phyloP scores from a whole-genome alignment of 2,329 filamentous ascomycete genomes.

The Ophiognomonia clavigignenti-juglandacearum region DNA sequence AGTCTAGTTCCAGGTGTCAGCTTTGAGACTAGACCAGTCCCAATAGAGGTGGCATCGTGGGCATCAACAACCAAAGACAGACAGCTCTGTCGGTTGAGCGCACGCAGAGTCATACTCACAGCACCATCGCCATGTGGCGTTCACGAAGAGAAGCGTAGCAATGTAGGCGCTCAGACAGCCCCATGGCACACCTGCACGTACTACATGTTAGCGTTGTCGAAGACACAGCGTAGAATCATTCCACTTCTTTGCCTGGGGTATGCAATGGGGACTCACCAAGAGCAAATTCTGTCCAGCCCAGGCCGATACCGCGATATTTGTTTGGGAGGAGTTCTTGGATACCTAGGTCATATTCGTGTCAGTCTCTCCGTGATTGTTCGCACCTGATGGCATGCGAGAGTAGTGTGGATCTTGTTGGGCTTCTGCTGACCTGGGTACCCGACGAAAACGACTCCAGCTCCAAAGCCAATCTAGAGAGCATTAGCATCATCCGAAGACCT shows the following conservation, averaged over 20 bases:
- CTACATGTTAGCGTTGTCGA: slow-evolving; percentile 19
- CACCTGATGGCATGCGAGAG: too few relatives aligned
- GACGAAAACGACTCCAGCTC: slow-evolving; percentile 28
- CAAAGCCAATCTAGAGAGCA: slow-evolving; percentile 20
- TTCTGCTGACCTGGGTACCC: slow-evolving; percentile 25
- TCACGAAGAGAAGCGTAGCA: slow-evolving; percentile 23
- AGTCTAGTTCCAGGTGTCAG: slow-evolving; percentile 13
- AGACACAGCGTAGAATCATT: too few relatives aligned
- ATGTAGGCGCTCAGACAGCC: slow-evolving; percentile 22
- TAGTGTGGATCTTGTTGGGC: too few relatives aligned
- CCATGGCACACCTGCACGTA: slow-evolving; percentile 26
- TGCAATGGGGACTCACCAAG: slow-evolving; percentile 14
- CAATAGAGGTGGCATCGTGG: too few relatives aligned
- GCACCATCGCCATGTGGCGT: slow-evolving; percentile 25
- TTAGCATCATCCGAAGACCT: background rate
- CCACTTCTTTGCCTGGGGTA: too few relatives aligned
- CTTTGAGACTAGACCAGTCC: too few relatives aligned
- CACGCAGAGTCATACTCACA: too few relatives aligned
- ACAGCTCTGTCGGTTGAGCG: too few relatives aligned
- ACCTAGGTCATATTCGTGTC: background rate
- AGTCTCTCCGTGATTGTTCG: too few relatives aligned
- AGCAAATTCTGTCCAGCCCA: slow-evolving; percentile 26
- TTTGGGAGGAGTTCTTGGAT: slow-evolving; percentile 27
- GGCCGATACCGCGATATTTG: slow-evolving; percentile 27
- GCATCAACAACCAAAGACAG: too few relatives aligned